phyloP scores from a whole-genome alignment of 2,329 filamentous ascomycete genomes.

The Colletotrichum sp. region DNA sequence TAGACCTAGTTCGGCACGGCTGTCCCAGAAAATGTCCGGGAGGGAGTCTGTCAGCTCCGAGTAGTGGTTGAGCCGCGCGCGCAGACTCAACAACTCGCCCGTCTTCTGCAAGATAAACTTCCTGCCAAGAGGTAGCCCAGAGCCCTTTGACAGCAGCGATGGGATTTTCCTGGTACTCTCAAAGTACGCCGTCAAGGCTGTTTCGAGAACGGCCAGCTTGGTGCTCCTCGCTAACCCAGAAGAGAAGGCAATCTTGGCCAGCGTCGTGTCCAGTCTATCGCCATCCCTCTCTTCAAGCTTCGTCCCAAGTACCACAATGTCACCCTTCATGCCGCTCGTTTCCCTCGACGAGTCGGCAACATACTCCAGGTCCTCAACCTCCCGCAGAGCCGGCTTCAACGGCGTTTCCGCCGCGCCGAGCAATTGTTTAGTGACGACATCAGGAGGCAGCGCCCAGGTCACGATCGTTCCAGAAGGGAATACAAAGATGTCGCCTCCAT shows the following conservation, averaged over 20 bases:
- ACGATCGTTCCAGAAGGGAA: conserved; percentile 96
- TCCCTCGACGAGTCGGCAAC: conserved; percentile 76
- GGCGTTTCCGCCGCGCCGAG: conserved; percentile 78
- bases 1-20: conserved; percentile 82
- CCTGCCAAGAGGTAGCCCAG: conserved; percentile 52
- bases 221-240: conserved; percentile 92
- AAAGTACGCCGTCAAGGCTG: conserved; percentile 82
- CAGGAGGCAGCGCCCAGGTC: conserved; percentile 84
- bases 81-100: conserved; percentile 85
- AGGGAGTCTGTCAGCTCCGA: conserved; percentile 94
- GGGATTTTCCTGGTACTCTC: conserved; percentile 85
- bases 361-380: conserved; percentile 91
- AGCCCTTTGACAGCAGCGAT: conserved; percentile 72
- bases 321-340: conserved; percentile 80
- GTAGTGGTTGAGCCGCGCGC: conserved; percentile 94
- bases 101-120: conserved; percentile 91
- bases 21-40: conserved; percentile 97
- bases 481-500: conserved; percentile 87
- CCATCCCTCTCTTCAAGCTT: conserved; percentile 56
- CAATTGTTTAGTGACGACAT: conserved; percentile 76
- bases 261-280: conserved; percentile 63
- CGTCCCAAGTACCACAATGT: conserved; percentile 88
- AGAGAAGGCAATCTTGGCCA: conserved; percentile 96
- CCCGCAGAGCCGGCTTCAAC: conserved; percentile 71
- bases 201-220: conserved; percentile 91